Base-by-base conservation (phyloP, 805 yeast species). In the Starmera amethionina region DNA sequence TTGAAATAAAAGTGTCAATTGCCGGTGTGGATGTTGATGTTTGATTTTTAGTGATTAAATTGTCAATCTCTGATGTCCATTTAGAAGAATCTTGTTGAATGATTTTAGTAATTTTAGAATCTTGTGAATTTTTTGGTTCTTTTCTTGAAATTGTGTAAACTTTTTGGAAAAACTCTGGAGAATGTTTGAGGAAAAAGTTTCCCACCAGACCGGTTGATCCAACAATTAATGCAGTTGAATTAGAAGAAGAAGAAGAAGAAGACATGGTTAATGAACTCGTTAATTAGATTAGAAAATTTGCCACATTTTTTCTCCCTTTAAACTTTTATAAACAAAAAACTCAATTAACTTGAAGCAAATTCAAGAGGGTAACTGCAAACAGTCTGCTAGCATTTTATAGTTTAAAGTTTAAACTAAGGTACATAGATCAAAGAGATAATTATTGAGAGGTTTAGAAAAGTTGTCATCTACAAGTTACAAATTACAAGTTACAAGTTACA, bases 141-240 rank as follows among this genome's bases (percentile, higher is more conserved):
- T 75, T 65, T 53, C 93, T 71, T 4, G 77, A 58, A 4, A 83
- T 46, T 4, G 86, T 68, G 31, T 60, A 60, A 6, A 81, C 55
- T 16, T 65, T 59, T 2, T 58, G 40, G 32, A 72, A 64, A 34
- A 70, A 64, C 3, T 59, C 50, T 1, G 62, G 43, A 4, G 72
- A 58, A 22, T 59, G 59, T 40, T 65, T 69, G 40, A 84, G 54
- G 43, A 84, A 69, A 19, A 64, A 68, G 19, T 66, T 49, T 8
- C 95, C 96, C 41, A 82, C 79, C 16, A 85, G 62, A 3, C 96
- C 96, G 1, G 95, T 86, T 27, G 88, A 72, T 2, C 96, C 96
- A 35, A 84, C 58, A 13, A 70, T 51, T 35, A 72, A 60, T 12
- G 61, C 59, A 31, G 50, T 22, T 22, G 27, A 22, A 6, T 4